Percentiles rank a stretch among this genome's conserved stretches.
Conservation (phyloP, 495 filamentous ascomycete species). For the Talaromyces ruber region DNA sequence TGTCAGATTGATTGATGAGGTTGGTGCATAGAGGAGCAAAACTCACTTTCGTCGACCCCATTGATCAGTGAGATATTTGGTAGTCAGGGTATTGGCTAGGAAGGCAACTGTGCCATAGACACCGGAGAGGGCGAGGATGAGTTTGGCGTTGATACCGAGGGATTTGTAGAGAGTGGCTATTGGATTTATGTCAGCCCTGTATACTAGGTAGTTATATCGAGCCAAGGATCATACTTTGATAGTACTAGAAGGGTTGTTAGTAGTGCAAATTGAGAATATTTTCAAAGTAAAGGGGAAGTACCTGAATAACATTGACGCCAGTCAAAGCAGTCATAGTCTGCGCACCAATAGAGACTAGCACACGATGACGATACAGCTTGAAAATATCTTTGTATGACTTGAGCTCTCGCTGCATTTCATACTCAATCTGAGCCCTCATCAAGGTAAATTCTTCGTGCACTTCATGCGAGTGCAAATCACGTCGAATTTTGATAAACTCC, state of each 20-base stretch:
- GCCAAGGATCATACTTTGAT: conserved; percentile 33
- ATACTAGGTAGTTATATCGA: background rate
- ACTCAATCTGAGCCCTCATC: conserved; percentile 52
- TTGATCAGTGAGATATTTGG: conserved; percentile 46
- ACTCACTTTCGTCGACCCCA: conserved; percentile 51
- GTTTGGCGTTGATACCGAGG: conserved; percentile 40
- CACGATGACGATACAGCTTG: conserved; percentile 40
- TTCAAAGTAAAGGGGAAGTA: conserved; percentile 11
- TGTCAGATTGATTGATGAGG: conserved; percentile 2
- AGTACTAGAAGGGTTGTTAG: conserved; percentile 26
- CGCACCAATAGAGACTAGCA: conserved; percentile 45
- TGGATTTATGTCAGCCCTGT: background rate
- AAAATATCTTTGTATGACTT: conserved; percentile 45
- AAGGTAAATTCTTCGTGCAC: conserved; percentile 44
- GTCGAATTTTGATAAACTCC: conserved; percentile 41
- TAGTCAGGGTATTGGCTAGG: conserved; percentile 42
- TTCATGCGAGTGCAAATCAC: conserved; percentile 38
- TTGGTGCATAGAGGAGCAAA: background rate
- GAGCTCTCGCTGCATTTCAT: conserved; percentile 49
- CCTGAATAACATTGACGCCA: conserved; percentile 48
- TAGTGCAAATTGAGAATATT: background rate
- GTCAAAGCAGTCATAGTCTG: conserved; percentile 53
- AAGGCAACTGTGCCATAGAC: conserved; percentile 51
- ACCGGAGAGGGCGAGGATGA: conserved; percentile 44
- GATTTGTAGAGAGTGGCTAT: conserved; percentile 46